phyloP scores from a whole-genome alignment of 805 yeast species.

The Candida ovalis region DNA sequence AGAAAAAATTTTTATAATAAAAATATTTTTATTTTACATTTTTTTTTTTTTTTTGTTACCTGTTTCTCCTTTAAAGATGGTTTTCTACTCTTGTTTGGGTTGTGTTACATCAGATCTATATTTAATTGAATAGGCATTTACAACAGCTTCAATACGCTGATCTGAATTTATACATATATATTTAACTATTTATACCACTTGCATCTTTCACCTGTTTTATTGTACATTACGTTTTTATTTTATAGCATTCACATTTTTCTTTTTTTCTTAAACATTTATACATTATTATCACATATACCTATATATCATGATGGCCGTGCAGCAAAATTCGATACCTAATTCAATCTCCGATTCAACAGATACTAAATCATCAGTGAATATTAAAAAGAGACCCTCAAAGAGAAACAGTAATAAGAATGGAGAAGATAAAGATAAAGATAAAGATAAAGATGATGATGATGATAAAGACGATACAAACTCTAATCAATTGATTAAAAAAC shows the following conservation, averaged over 20 bases:
- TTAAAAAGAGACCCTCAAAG: background rate
- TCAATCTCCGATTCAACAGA: background rate
- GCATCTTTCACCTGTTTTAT: too few species aligned
- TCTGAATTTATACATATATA: too few species aligned
- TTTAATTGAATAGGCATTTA: too few species aligned
- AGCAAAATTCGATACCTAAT: background rate
- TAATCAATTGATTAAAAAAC: background rate
- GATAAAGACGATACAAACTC: background rate
- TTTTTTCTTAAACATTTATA: background rate
- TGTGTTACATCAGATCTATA: too few species aligned
- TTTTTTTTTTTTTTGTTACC: too few species aligned
- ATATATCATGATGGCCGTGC: conserved; percentile 9
- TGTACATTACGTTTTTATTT: too few species aligned
- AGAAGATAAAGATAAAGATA: background rate
- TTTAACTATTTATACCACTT: too few species aligned
- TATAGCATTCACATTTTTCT: background rate
- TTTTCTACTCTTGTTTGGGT: too few species aligned
- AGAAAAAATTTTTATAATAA: too few species aligned
- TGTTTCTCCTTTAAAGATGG: too few species aligned
- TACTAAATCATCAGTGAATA: background rate
- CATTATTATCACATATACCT: background rate
- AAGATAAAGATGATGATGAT: background rate
- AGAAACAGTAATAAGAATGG: background rate
- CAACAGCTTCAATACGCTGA: too few species aligned
- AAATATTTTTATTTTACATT: too few species aligned